Conservation (phyloP, 2,329 filamentous ascomycete genomes). For the Aspergillus fischeri region DNA sequence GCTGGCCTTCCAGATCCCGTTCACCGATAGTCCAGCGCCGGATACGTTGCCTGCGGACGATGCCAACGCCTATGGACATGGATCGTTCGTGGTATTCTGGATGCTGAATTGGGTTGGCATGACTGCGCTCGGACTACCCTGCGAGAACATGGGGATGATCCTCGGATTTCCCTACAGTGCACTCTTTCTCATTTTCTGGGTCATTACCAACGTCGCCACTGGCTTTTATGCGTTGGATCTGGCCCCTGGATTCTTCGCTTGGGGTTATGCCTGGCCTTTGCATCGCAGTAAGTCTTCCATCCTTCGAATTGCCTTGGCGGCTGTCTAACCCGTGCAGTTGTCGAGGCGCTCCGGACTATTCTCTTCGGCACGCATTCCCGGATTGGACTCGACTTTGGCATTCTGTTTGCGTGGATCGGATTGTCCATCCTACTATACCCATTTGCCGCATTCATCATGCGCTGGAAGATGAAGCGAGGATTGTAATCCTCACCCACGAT, state of each 20-base stretch:
- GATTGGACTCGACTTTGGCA: constrained; percentile 58
- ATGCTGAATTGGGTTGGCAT: constrained; percentile 62
- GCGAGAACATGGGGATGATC: constrained; percentile 62
- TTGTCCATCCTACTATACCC: constrained; percentile 26
- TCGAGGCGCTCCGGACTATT: constrained; percentile 57
- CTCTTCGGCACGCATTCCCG: constrained; percentile 57
- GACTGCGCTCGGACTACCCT: constrained; percentile 59
- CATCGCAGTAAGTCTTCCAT: constrained; percentile 47
- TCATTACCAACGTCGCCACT: constrained; percentile 61
- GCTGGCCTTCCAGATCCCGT: constrained; percentile 61
- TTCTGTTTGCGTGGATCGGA: constrained; percentile 55
- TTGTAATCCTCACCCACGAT: background rate
- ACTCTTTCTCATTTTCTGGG: constrained; percentile 64
- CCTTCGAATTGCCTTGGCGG: background rate
- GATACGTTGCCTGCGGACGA: constrained; percentile 44
- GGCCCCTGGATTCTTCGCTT: constrained; percentile 56
- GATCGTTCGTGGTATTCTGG: constrained; percentile 60
- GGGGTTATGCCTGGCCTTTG: constrained; percentile 62
- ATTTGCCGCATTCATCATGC: constrained; percentile 27
- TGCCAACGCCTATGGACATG: constrained; percentile 53
- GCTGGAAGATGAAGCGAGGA: constrained; percentile 29
- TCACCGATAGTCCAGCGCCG: constrained; percentile 47
- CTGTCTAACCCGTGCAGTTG: constrained; percentile 36
- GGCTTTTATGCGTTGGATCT: constrained; percentile 58
- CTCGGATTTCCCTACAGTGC: constrained; percentile 59